Base-by-base conservation (phyloP, 108 stramenopile species). In the Aurantiochytrium sp. region DNA sequence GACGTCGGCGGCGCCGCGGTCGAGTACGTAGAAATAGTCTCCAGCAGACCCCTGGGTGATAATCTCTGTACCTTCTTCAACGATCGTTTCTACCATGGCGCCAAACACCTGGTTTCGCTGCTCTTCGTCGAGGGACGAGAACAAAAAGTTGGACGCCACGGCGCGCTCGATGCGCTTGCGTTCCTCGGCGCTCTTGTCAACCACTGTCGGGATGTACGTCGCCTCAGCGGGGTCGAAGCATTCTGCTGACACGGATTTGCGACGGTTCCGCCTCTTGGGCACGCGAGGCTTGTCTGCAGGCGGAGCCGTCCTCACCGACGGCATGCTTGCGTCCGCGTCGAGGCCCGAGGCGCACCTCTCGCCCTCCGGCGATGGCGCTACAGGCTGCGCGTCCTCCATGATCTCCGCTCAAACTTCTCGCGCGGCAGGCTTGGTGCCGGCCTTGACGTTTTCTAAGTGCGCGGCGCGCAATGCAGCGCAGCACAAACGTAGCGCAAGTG, bases 11-110 rank as follows among this genome's bases (percentile, higher is more conserved):
- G 68, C 86, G 0, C 94, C 94, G 4, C 52, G 65, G 0, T 90
- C 45, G 22, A 93, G 30, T 1, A 93, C 93, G 85, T 93, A 94
- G 87, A 94, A 94, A 68, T 89, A 88, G 34, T 93, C 93, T 1
- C 93, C 94, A 19, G 87, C 85, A 15, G 92, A 91, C 31, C 93
- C 94, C 86, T 97, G 93, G 4, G 86, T 48, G 45, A 95, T 93
- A 36, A 95, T 90, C 15, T 39, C 87, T 0, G 89, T 89, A 24
- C 94, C 93, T 2, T 37, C 85, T 4, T 87, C 45, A 5, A 87
- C 89, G 27, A 39, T 55, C 68, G 92, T 68, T 32, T 91, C 90
- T 54, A 93, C 91, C 92, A 97, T 95, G 39, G 94, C 95, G 37
- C 90, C 91, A 65, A 96, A 89, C 10, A 97, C 92, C 55, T 88